Evolutionary conservation across 257 asterid species (phyloP), one percentile per base, ranked within the genome.

Genomic region (Capsicum chinense): DNA sequence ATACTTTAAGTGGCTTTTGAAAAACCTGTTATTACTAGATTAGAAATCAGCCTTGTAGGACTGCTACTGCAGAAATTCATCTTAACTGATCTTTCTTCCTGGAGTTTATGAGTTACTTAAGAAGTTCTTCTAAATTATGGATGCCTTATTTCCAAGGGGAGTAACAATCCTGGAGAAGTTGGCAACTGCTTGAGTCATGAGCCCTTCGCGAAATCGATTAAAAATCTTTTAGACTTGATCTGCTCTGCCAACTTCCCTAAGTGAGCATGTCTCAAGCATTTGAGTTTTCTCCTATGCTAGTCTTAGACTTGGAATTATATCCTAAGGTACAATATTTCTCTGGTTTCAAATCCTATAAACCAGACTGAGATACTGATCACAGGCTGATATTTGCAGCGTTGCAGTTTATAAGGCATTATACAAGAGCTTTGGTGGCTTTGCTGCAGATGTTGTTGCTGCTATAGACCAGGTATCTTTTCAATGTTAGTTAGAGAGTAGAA

Each of bases 341-440:
- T 71, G 15, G 58, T 17, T 33, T 76, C 48, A 26, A 52, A 76
- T 76, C 48, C 50, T 54, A 74, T 50, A 9, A 21, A 21, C 63
- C 13, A 76, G 81, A 76, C 57, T 52, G 62, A 13, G 63, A 52
- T 76, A 52, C 62, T 76, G 62, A 76, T 52, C 63, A 50, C 21
- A 8, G 7, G 48, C 33, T 78, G 50, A 33, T 88, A 84, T 71
- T 56, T 56, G 74, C 71, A 97, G 98, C 83, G 68, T 97, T 90
- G 98, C 99, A 83, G 94, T 97, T 81, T 97, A 97, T 79, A 97
- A 97, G 91, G 98, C 99, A 67, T 84, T 97, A 83, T 97, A 97
- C 93, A 97, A 95, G 94, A 97, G 99, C 88, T 95, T 97, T 83
- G 99, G 99, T 86, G 99, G 99, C 86, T 97, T 97, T 83, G 99